These are phyloP conservation scores for Saccharomyces hybrid DNA, from an alignment of 1,139 yeast species.

Conservation along the genomic window DNA sequence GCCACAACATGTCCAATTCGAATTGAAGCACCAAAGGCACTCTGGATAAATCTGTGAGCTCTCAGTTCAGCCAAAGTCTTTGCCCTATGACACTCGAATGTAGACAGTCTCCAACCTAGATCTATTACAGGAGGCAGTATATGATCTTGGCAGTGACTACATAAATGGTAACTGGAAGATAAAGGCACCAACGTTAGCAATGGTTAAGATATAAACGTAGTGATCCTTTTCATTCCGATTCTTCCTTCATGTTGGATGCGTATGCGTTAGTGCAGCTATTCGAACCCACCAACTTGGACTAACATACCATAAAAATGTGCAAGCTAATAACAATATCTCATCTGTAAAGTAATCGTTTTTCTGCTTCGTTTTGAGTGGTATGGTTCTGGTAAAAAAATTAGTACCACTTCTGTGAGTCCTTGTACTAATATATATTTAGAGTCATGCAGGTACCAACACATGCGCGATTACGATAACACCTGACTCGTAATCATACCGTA, in stretches of 20 bases:
- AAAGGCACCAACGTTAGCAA: conserved; percentile 52
- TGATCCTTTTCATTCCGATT: conserved; percentile 54
- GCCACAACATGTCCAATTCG: conserved; percentile 52
- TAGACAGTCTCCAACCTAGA: conserved; percentile 58
- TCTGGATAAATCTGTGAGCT: conserved; percentile 53
- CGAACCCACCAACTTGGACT: conserved; percentile 63
- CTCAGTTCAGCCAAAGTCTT: conserved; percentile 42
- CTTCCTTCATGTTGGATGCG: conserved; percentile 55
- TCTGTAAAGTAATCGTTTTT: conserved; percentile 48
- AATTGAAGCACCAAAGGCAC: conserved; percentile 44
- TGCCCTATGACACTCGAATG: conserved; percentile 46
- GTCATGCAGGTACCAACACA: too few species aligned
- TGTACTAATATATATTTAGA: conserved; percentile 20
- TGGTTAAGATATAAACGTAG: conserved; percentile 50
- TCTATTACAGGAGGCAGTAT: conserved; percentile 46
- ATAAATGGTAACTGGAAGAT: conserved; percentile 48
- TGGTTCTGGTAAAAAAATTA: conserved; percentile 40
- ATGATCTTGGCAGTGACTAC: conserved; percentile 37
- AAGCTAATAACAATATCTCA: conserved; percentile 53
- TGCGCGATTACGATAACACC: too few species aligned
- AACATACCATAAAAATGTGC: conserved; percentile 56
- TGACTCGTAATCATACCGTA: neutral
- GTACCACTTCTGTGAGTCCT: conserved; percentile 47
- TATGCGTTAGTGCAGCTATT: conserved; percentile 57
- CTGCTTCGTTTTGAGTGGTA: conserved; percentile 47